These are phyloP conservation scores for Pisolithus albus DNA, from an alignment of 768 basidiomycete genomes.

Conservation along the genomic window DNA sequence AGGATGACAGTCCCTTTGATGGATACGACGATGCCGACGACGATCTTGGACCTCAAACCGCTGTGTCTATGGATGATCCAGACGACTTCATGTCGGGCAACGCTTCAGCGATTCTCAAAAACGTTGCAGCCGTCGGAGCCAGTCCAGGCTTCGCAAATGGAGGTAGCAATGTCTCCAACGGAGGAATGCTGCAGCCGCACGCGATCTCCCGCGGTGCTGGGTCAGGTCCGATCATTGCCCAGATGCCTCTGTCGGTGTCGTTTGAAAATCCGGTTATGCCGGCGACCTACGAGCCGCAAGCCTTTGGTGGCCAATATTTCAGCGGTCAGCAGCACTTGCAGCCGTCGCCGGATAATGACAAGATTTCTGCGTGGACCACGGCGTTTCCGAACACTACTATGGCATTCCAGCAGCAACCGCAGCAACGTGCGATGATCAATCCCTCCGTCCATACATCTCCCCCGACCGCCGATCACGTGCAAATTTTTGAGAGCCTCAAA, in stretches of 20 bases:
- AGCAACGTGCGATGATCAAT: slow-evolving; percentile 22
- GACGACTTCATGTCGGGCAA: slow-evolving; percentile 25
- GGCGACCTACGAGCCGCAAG: slow-evolving; percentile 36
- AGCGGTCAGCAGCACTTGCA: slow-evolving; percentile 14
- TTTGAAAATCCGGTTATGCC: slow-evolving; percentile 51
- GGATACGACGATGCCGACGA: slow-evolving; percentile 39
- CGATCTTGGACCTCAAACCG: slow-evolving; percentile 24
- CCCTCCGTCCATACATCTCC: slow-evolving; percentile 8
- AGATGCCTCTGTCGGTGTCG: slow-evolving; percentile 35
- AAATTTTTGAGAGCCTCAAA: slow-evolving; percentile 19
- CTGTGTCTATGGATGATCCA: slow-evolving; percentile 22
- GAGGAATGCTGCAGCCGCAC: slow-evolving; percentile 5
- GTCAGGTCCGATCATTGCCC: slow-evolving; percentile 38
- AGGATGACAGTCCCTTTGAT: slow-evolving; percentile 45
- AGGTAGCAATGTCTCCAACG: neutral
- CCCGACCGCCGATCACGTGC: slow-evolving; percentile 15
- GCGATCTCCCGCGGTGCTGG: slow-evolving; percentile 19
- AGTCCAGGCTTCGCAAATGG: slow-evolving; percentile 6
- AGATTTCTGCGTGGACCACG: slow-evolving; percentile 26
- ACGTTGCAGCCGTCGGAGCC: slow-evolving; percentile 13
- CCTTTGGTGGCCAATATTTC: slow-evolving; percentile 17
- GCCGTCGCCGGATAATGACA: slow-evolving; percentile 18
- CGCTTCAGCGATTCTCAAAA: slow-evolving; percentile 30
- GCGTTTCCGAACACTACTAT: slow-evolving; percentile 16
- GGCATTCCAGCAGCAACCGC: slow-evolving; percentile 33